Percentiles rank a stretch among this genome's conserved stretches.
These are phyloP conservation scores for Daucus carota DNA, from an alignment of 129 eudicot species.

Conservation along the genomic window DNA sequence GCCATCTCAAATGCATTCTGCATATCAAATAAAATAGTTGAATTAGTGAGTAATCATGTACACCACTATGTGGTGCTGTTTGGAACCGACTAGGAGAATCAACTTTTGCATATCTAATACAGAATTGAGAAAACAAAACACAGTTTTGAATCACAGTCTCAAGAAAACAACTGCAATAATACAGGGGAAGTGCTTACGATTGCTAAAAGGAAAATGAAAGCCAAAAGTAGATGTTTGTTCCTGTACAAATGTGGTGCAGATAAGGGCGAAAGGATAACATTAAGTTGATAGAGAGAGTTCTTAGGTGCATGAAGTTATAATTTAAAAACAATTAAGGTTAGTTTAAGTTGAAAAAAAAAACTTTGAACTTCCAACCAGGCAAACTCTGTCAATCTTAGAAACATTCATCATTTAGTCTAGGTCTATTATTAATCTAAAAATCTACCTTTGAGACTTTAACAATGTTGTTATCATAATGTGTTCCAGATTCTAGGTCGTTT, in stretches of 20 bases:
- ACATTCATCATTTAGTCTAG: too few relatives aligned
- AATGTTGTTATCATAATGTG: conserved; percentile 26
- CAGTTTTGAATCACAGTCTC: background rate
- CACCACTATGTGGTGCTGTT: conserved; percentile 75
- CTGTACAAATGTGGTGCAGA: conserved; percentile 28
- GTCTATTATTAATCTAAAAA: background rate
- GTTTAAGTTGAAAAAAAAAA: too few relatives aligned
- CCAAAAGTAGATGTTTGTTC: conserved; percentile 81
- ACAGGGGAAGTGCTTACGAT: conserved; percentile 43
- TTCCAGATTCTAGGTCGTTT: conserved; percentile 22
- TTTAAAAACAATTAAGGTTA: too few relatives aligned
- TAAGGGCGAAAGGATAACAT: too few relatives aligned
- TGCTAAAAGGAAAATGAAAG: conserved; percentile 71
- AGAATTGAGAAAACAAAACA: conserved; percentile 18
- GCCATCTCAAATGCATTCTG: conserved; percentile 98
- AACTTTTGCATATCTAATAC: conserved; percentile 33
- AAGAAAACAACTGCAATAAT: conserved; percentile 3
- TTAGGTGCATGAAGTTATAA: too few relatives aligned
- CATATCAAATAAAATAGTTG: conserved; percentile 23
- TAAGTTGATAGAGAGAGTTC: too few relatives aligned
- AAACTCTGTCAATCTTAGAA: too few relatives aligned
- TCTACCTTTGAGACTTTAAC: conserved; percentile 54
- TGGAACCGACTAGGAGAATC: conserved; percentile 64
- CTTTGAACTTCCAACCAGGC: too few relatives aligned
- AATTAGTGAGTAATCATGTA: background rate